Evolutionary conservation across 2,329 filamentous ascomycete genomes (phyloP).

Genomic region (Trichophyton simii): DNA sequence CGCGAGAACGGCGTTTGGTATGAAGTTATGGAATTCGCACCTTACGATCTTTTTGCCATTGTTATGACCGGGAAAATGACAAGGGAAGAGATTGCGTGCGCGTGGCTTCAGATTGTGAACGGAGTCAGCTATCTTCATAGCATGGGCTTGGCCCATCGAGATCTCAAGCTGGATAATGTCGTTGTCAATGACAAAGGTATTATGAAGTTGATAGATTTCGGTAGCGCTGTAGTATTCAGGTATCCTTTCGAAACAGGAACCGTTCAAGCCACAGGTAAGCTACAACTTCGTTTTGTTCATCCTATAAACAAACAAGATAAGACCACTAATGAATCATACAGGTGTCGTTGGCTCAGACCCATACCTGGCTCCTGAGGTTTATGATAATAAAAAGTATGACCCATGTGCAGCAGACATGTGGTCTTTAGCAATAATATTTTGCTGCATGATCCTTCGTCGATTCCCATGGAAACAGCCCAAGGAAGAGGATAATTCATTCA

Average conservation of each 20-base stretch:
- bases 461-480: slow-evolving; percentile 97
- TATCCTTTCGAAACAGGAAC: slow-evolving; percentile 93
- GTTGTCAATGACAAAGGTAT: slow-evolving; percentile 93
- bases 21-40: slow-evolving; percentile 98
- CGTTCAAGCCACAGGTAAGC: slow-evolving; percentile 65
- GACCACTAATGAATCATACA: slow-evolving; percentile 21
- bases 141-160: slow-evolving; percentile 87
- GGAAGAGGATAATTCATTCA: slow-evolving; percentile 84
- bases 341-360: slow-evolving; percentile 80
- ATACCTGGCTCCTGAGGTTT: slow-evolving; percentile 92
- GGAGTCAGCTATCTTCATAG: slow-evolving; percentile 90
- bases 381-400: slow-evolving; percentile 86
- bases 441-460: slow-evolving; percentile 88
- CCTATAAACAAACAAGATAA: neutral
- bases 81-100: slow-evolving; percentile 78
- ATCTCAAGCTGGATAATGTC: slow-evolving; percentile 94
- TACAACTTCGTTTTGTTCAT: neutral
- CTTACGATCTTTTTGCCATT: slow-evolving; percentile 89
- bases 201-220: slow-evolving; percentile 99
- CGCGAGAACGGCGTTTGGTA: slow-evolving; percentile 92
- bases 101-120: slow-evolving; percentile 85
- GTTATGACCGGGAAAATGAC: slow-evolving; percentile 99
- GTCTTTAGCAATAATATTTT: slow-evolving; percentile 97
- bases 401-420: slow-evolving; percentile 90
- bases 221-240: slow-evolving; percentile 89